Base-by-base conservation (phyloP, 2,329 filamentous ascomycete genomes). In the Talaromyces verruculosus region DNA sequence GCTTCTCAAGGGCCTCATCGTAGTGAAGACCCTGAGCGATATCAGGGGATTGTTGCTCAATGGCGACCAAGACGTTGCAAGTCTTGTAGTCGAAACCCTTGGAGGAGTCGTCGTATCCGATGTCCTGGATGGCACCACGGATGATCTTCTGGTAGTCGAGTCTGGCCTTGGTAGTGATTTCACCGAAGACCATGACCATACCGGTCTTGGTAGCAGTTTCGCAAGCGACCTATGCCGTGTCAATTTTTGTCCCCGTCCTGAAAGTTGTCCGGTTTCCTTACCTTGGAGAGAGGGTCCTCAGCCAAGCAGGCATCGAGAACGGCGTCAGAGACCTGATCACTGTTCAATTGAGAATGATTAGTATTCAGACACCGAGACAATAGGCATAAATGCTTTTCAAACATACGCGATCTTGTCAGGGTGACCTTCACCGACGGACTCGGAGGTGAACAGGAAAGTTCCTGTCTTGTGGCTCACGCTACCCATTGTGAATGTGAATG, bases 21-120 rank as follows among this genome's bases (percentile, higher is more conserved):
- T 96, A 96, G 87, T 98, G 92, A 66, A 99, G 92, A 87, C 95
- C 95, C 85, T 98, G 95, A 74, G 95, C 95, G 78, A 99, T 99
- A 83, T 99, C 95, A 77, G 94, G 91, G 68, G 94, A 98, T 85
- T 99, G 95, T 85, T 99, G 89, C 89, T 99, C 95, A 82, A 99
- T 97, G 83, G 94, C 95, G 76, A 98, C 93, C 74, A 98, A 89
- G 78, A 99, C 88, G 86, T 97, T 98, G 86, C 91, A 94, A 74
- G 95, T 99, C 90, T 98, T 98, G 92, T 97, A 97, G 86, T 99
- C 95, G 84, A 99, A 99, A 70, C 95, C 95, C 89, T 99, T 99
- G 76, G 87, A 86, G 65, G 95, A 98, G 83, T 91, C 88, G 84
- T 99, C 95, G 84, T 98, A 99, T 76, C 95, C 95, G 78, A 99